Base-by-base conservation (phyloP, 208 protist genomes). In the Crithidia acanthocephali region DNA sequence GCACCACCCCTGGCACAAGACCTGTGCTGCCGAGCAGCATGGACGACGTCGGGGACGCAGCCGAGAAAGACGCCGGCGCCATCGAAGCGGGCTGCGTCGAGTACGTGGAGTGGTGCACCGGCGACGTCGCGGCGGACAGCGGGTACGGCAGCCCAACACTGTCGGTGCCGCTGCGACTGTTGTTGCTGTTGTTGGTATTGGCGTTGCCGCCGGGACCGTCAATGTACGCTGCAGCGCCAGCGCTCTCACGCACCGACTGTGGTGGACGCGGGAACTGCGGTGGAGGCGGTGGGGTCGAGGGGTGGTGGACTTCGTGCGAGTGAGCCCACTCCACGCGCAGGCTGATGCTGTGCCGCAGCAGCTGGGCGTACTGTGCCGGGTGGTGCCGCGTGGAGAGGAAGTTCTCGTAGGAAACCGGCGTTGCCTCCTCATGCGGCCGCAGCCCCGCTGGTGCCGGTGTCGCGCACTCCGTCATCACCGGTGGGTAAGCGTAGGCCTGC, bases 261-360 rank as follows among this genome's bases (percentile, higher is more conserved):
- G 35, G 35, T 11, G 11, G 35, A 11, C 35, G 35, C n/a, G n/a
- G n/a, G 35, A 11, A 5, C 35, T 11, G 8, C 35, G 35, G 35
- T 40, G 35, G 35, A 11, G 35, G 37, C 37, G 6, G 37, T 13
- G 25, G 3, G 56, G 40, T 23, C 23, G n/a, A 23, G 7, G 48
- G 55, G 62, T 56, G 70, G 9, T 30, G 45, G 18, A 16, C 28
- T 47, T 63, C 70, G 42, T 44, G 48, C n/a, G 63, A 44, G 28
- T 63, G 45, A n/a, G 84, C 76, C 84, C 84, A 88, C 33, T 85
- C 74, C 23, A 72, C 84, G 3, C 53, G 35, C 15, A 86, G 80
- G 20, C 80, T 62, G 0, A 78, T 59, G 60, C 84, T 76, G 37
- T 60, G 62, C 15, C 74, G 69, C 51, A 88, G 66, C 53, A 84